Evolutionary conservation across 345 rosid species (phyloP), one percentile per base, ranked within the genome.

Genomic region (thale cress (Arabidopsis thaliana)): DNA sequence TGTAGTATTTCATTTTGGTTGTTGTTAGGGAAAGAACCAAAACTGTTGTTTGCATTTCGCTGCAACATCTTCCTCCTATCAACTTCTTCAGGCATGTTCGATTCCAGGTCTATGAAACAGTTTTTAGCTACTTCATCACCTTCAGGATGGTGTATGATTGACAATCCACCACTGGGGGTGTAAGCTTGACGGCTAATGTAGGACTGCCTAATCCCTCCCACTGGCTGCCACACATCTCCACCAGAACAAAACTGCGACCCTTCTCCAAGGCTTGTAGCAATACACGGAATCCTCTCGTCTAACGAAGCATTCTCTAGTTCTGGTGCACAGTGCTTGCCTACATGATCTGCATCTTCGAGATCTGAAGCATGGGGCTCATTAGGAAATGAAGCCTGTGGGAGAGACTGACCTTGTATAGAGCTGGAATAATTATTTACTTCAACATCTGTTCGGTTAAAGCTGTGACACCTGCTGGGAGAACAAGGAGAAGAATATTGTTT

Each of bases 1-100:
- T 89, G 99, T 68, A 95, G 97, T 46, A 92, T 82, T 72, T 93
- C 97, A 81, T 81, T 93, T 44, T 83, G 85, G 71, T 84, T 89
- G 67, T 79, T 88, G 80, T 79, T 83, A 58, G 86, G 83, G 82
- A 82, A 90, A 44, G 92, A 77, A 58, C 75, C 78, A 74, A 85
- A 85, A 70, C 78, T 83, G 75, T 77, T 87, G 60, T 79, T 72
- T 59, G 84, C 52, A 67, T 87, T 92, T 60, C 73, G 70, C 44
- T 75, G 91, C 66, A 85, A 78, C 81, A 86, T 76, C 84, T 71
- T 78, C 69, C 84, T 82, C 59, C 84, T 71, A 24, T 40, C 65
- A 59, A 69, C 85, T 65, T 52, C 84, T 78, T 75, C 84, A 53
- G 53, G 81, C 83, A 85, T 81, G 58, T 82, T 70, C 48, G 90